These are phyloP conservation scores for Corymbia maculata DNA, from an alignment of 345 rosid species.

Conservation along the genomic window DNA sequence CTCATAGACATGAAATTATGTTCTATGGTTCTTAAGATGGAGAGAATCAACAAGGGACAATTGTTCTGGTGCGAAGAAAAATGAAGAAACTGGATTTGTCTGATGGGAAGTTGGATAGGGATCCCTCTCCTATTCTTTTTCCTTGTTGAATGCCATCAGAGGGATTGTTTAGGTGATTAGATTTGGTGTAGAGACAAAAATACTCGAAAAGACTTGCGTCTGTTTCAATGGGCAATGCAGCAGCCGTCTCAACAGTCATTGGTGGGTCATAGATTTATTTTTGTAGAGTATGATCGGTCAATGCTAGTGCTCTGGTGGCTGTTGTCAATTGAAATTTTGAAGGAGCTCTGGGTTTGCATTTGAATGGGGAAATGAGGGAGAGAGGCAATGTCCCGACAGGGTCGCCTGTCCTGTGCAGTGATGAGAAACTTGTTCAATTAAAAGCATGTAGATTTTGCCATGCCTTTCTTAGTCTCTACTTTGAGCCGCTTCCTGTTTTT, in stretches of 20 bases:
- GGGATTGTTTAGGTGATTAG: neutral
- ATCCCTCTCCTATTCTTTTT: constrained; percentile 73
- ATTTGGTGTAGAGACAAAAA: neutral
- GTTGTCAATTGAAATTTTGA: neutral
- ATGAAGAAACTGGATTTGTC: constrained; percentile 65
- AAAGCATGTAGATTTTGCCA: neutral
- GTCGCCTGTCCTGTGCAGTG: neutral
- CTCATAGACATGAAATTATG: constrained; percentile 58
- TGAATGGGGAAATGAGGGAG: neutral
- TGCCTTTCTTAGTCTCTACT: neutral
- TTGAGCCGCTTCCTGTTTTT: neutral
- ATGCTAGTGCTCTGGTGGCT: neutral
- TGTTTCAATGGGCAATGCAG: neutral
- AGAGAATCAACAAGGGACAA: constrained; percentile 62
- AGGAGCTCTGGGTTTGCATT: neutral
- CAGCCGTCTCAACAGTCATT: neutral
- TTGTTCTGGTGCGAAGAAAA: constrained; percentile 94
- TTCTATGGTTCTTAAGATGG: constrained; percentile 64
- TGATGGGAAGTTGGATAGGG: constrained; percentile 59
- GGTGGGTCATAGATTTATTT: neutral
- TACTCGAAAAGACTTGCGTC: neutral
- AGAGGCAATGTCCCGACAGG: neutral
- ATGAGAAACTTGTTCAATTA: neutral
- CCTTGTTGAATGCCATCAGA: constrained; percentile 42
- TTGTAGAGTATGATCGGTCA: neutral